phyloP scores from a whole-genome alignment of 257 asterid genomes.

The Petunia axillaris region DNA sequence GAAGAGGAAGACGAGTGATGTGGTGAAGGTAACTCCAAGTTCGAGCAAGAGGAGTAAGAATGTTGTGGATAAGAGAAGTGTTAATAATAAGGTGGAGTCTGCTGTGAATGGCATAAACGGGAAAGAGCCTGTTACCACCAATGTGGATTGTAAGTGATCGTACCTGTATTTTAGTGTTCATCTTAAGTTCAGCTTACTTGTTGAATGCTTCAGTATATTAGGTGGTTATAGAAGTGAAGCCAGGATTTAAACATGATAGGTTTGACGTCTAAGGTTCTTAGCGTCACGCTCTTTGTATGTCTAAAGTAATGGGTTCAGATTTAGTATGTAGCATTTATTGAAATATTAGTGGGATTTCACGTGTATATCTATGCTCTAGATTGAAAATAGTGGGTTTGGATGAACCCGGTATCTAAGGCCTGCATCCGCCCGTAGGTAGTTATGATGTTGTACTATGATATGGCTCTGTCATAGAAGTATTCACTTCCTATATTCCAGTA shows the following conservation, averaged over 20 bases:
- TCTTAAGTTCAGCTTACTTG: not conserved
- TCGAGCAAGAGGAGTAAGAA: conserved; percentile 58
- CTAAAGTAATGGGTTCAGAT: too few species aligned
- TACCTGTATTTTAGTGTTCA: not conserved
- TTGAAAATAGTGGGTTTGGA: too few species aligned
- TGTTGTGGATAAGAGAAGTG: conserved; percentile 38
- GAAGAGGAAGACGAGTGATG: conserved; percentile 53
- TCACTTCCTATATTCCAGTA: not conserved
- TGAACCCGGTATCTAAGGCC: too few species aligned
- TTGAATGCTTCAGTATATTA: not conserved
- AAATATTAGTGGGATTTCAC: too few species aligned
- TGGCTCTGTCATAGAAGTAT: not conserved
- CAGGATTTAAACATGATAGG: too few species aligned
- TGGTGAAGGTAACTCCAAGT: conserved; percentile 36
- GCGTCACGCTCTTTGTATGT: too few species aligned
- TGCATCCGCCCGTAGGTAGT: not conserved
- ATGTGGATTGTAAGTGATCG: conserved; percentile 55
- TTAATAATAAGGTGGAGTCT: conserved; percentile 35
- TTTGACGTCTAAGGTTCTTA: too few species aligned
- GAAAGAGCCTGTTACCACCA: conserved; percentile 36
- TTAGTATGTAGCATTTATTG: too few species aligned
- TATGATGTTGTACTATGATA: not conserved
- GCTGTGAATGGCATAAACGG: conserved; percentile 37
- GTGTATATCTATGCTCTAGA: too few species aligned
- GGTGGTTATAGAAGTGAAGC: not conserved